Evolutionary conservation across 306 rosid genomes (phyloP).

Genomic region (Coriaria nepalensis): DNA sequence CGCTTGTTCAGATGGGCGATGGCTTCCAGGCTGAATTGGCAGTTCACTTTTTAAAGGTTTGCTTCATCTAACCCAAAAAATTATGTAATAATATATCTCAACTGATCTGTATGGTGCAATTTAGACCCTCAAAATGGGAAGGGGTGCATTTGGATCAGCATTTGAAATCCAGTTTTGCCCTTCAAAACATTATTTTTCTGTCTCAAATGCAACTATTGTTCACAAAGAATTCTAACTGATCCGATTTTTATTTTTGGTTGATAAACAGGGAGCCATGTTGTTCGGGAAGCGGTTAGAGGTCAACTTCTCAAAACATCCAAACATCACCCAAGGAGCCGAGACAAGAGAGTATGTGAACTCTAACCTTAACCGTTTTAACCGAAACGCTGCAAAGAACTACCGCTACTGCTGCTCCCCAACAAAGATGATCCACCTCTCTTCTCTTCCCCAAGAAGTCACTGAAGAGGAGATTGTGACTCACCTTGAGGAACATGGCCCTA

Average conservation of each 20-base stretch:
- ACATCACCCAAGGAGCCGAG: constrained; percentile 87
- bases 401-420: constrained; percentile 97
- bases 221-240: too few relatives aligned
- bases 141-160: too few relatives aligned
- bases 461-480: constrained; percentile 78
- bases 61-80: constrained; percentile 11
- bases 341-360: constrained; percentile 79
- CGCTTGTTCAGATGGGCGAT: constrained; percentile 97
- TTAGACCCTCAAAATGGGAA: too few relatives aligned
- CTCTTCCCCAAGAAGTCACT: constrained; percentile 72
- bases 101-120: too few relatives aligned
- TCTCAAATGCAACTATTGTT: too few relatives aligned
- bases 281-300: constrained; percentile 91
- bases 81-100: too few relatives aligned
- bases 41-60: constrained; percentile 88
- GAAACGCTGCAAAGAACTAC: constrained; percentile 96
- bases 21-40: constrained; percentile 98
- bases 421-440: constrained; percentile 83
- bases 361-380: constrained; percentile 93
- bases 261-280: constrained; percentile 57
- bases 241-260: neutral
- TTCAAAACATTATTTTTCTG: too few relatives aligned
- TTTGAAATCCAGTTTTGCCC: too few relatives aligned
- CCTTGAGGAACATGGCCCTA: constrained; percentile 68
- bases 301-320: constrained; percentile 83